phyloP scores from a whole-genome alignment of 2,329 filamentous ascomycete genomes.

The Plenodomus tracheiphilus region DNA sequence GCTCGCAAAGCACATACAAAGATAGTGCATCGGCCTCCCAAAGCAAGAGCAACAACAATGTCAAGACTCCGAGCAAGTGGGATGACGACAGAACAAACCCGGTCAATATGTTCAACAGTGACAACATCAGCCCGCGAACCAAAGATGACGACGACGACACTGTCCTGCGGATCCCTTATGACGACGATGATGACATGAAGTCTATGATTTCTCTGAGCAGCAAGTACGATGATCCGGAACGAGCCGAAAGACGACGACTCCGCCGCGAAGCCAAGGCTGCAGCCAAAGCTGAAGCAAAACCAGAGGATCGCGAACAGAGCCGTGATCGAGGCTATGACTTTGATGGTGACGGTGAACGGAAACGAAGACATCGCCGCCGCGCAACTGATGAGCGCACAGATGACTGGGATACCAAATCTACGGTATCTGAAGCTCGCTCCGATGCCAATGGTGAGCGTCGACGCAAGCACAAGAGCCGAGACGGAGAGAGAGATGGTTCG shows the following conservation, averaged over 20 bases:
- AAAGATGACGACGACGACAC: constrained; percentile 11
- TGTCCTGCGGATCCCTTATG: constrained; percentile 5
- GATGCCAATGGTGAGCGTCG: constrained; percentile 41
- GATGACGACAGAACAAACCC: neutral
- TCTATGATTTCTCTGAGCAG: constrained; percentile 28
- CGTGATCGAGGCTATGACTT: constrained; percentile 41
- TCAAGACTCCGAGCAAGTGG: neutral
- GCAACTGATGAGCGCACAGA: constrained; percentile 42
- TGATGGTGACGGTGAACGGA: constrained; percentile 34
- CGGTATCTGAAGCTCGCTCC: constrained; percentile 42
- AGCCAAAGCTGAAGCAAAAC: neutral
- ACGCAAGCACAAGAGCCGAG: constrained; percentile 38
- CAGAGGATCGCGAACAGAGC: constrained; percentile 37
- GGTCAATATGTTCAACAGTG: neutral
- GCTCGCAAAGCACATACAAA: constrained; percentile 14
- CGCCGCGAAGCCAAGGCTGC: constrained; percentile 19
- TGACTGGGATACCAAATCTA: constrained; percentile 47
- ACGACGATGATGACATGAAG: constrained; percentile 28
- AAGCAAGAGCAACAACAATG: neutral
- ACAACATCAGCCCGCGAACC: neutral
- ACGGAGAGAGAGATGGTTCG: constrained; percentile 39
- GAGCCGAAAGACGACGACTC: constrained; percentile 33
- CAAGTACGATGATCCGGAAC: constrained; percentile 35
- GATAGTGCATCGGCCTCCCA: constrained; percentile 6
- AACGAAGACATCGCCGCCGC: constrained; percentile 40